phyloP scores from a whole-genome alignment of 2,329 filamentous ascomycete genomes.

The Stachybotrys chartarum region DNA sequence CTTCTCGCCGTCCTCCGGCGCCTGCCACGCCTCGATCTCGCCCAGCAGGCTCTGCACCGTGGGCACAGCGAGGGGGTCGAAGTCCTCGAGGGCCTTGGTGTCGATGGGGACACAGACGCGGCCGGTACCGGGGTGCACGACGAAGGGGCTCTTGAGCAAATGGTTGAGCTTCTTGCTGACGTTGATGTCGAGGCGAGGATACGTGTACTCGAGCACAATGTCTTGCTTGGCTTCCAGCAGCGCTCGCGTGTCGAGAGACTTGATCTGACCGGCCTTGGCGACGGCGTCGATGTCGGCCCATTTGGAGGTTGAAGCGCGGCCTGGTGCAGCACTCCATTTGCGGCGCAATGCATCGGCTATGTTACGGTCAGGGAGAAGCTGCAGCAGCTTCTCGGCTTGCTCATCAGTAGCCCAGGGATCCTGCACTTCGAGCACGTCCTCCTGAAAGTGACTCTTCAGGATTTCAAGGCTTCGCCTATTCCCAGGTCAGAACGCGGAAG shows the following conservation, averaged over 20 bases:
- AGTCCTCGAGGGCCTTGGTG: slow-evolving; percentile 61
- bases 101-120: slow-evolving; percentile 95
- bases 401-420: slow-evolving; percentile 73
- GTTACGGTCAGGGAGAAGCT: slow-evolving; percentile 73
- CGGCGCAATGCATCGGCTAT: slow-evolving; percentile 74
- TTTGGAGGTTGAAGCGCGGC: slow-evolving; percentile 69
- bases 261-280: slow-evolving; percentile 68
- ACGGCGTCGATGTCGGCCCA: slow-evolving; percentile 91
- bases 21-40: slow-evolving; percentile 80
- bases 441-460: slow-evolving; percentile 75
- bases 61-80: slow-evolving; percentile 83
- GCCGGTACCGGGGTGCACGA: slow-evolving; percentile 90
- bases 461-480: slow-evolving; percentile 73
- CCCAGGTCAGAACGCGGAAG: slow-evolving; percentile 7
- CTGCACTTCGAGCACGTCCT: slow-evolving; percentile 74
- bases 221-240: slow-evolving; percentile 90
- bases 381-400: slow-evolving; percentile 69
- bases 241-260: slow-evolving; percentile 62
- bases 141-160: slow-evolving; percentile 94
- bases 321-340: slow-evolving; percentile 85
- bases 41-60: slow-evolving; percentile 74
- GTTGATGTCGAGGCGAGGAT: slow-evolving; percentile 91
- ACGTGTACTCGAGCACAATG: slow-evolving; percentile 94
- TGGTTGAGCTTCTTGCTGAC: slow-evolving; percentile 98
- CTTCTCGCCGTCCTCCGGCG: slow-evolving; percentile 30